Base-by-base conservation (phyloP, 768 basidiomycete species). In the Trametes coccinea region DNA sequence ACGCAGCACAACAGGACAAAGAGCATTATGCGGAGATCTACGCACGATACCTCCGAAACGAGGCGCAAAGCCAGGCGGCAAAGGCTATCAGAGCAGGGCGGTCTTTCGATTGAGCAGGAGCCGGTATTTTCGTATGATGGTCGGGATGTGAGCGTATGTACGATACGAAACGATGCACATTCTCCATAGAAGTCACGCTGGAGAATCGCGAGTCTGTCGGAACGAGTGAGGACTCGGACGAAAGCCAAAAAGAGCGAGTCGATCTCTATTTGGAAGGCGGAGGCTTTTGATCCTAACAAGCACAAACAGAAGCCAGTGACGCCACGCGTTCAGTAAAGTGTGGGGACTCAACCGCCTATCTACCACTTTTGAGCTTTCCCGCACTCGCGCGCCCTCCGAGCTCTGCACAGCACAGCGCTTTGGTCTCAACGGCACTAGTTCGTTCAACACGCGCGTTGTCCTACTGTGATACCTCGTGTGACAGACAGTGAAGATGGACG, bases 11-110 rank as follows among this genome's bases (percentile, higher is more conserved):
- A 8, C 56, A 78, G 78, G 76, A 79, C 30, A 66, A 65, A 64
- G 72, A 78, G 43, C 78, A 85, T 66, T 77, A 80, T 47, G 70
- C 72, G 4, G 77, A 76, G 51, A 80, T 86, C 1, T 83, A 82
- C 61, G 79, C 75, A 7, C 78, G 84, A 3, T 88, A 85, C 68
- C 73, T 87, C 43, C 77, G 78, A 7, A 79, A 88, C 64, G 82
- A 85, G 53, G 70, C 73, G 8, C 68, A 70, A 63, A 72, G 71
- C 56, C 67, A 69, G 51, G 68, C 62, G 2, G 73, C 70, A 3
- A 71, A 70, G 61, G 73, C 73, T 1, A 69, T 67, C 29, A 55
- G 71, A n/a, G 67, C 62, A 29, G 71, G 71, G 22, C 37, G 56
- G 31, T 48, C 62, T 27, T 63, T 62, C 47, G 41, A 43, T 14